Evolutionary conservation across 2,329 filamentous ascomycete species (phyloP), one percentile per base, ranked within the genome.

Genomic region (Colletotrichum sp.): DNA sequence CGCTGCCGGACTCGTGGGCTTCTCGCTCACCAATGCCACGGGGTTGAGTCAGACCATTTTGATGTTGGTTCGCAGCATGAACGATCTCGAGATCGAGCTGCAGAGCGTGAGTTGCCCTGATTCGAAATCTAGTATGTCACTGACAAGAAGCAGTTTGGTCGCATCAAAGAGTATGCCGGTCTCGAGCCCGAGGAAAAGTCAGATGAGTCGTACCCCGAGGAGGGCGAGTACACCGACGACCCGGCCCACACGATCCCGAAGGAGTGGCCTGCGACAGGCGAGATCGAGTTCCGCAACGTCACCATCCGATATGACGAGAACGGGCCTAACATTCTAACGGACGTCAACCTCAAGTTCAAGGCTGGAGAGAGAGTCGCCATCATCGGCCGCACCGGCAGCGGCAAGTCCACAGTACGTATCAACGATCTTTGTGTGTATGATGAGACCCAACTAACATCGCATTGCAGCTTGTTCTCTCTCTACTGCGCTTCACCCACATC

Each of bases 351-450:
- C 60, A 86, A 85, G 39, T 89, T 91, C 76, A 86, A 84, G 15
- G 94, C 93, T 0, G 94, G 95, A 1, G 93, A 94, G 70, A 93
- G 94, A 67, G 94, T 94, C 1, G 95, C 95, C 0, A 89, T 98
- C 24, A 94, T 96, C 13, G 95, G 95, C 3, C 92, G 95, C 12
- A 98, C 95, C 0, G 93, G 94, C 0, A 95, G 94, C 6, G 95
- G 95, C 5, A 98, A 98, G 84, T 95, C 93, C 67, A 98, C 95
- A 0, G 89, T 96, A 81, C 82, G 87, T 82, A 60, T 24, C 16
- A 15, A 2, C 36, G 7, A 5, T 16, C 21, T 3, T 9, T 10
- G 16, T 7, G 36, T 15, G n/a, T 24, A 5, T 1, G 28, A 74
- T 75, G 30, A 10, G 1, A 26, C 15, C 2, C 3, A 7, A 68